Conservation (phyloP, 2,329 filamentous ascomycete species). For the Aspergillus melleus region DNA sequence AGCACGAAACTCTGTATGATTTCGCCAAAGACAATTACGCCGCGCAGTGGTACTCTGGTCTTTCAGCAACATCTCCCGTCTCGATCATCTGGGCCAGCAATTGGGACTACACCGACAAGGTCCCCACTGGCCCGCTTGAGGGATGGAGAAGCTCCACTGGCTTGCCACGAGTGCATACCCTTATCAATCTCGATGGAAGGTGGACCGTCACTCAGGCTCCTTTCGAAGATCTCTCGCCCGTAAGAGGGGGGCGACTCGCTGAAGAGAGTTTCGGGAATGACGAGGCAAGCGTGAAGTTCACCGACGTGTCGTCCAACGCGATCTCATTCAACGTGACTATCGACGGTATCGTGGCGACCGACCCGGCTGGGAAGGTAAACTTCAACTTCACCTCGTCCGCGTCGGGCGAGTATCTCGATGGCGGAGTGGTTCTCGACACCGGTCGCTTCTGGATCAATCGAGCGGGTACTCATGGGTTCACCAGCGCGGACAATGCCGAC, state of each 20-base stretch:
- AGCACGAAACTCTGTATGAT: conserved; percentile 25
- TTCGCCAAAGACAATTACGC: conserved; percentile 44
- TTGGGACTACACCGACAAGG: conserved; percentile 58
- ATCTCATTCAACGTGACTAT: conserved; percentile 58
- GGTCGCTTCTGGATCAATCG: conserved; percentile 55
- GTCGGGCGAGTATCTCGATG: conserved; percentile 51
- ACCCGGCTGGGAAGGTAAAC: conserved; percentile 46
- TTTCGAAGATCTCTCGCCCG: conserved; percentile 47
- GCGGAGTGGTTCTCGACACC: conserved; percentile 53
- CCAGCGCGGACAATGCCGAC: conserved; percentile 46
- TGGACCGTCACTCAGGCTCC: conserved; percentile 55
- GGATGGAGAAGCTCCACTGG: conserved; percentile 56
- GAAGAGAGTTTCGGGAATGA: conserved; percentile 39
- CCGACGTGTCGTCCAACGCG: conserved; percentile 50
- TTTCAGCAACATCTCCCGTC: conserved; percentile 43
- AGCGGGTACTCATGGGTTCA: conserved; percentile 50
- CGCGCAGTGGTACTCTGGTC: conserved; percentile 56
- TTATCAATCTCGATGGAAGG: conserved; percentile 52
- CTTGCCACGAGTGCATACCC: conserved; percentile 52
- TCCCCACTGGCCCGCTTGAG: conserved; percentile 55
- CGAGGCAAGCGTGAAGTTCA: conserved; percentile 53
- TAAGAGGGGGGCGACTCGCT: conserved; percentile 43
- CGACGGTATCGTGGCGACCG: conserved; percentile 41
- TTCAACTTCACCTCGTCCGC: conserved; percentile 55
- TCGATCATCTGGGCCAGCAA: conserved; percentile 60